Percentiles rank a stretch among this genome's conserved stretches.
These are phyloP conservation scores for Quercus aquifolioides DNA, from an alignment of 306 rosid genomes.

Conservation along the genomic window DNA sequence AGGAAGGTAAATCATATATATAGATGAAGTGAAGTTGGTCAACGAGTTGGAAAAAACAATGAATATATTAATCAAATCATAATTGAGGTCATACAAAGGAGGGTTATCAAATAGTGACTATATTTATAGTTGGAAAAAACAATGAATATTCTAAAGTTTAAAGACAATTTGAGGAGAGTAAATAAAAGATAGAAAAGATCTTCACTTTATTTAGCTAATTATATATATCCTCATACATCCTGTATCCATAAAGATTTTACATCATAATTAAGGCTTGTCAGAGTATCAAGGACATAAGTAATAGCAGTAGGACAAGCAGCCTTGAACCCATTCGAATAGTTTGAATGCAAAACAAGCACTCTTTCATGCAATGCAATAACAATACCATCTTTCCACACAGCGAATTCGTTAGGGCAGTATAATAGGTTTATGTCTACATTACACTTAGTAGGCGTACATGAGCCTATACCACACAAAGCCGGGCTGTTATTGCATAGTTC, in stretches of 20 bases:
- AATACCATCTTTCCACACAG: conserved; percentile 20
- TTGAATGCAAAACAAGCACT: conserved; percentile 54
- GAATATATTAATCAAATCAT: no score
- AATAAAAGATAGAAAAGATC: no score
- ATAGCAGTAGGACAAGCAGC: conserved; percentile 54
- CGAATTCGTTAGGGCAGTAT: conserved; percentile 42
- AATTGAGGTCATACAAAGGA: no score
- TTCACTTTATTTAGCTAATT: no score
- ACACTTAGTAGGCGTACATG: conserved; percentile 26
- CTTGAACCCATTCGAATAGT: conserved; percentile 52
- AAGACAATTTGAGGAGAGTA: no score
- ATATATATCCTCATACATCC: background rate
- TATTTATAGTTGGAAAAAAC: no score
- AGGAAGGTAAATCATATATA: no score
- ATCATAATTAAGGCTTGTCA: conserved; percentile 52
- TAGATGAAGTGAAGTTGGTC: no score
- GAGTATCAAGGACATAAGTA: conserved; percentile 64
- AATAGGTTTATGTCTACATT: conserved; percentile 24
- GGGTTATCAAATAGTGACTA: no score
- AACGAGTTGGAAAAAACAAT: no score
- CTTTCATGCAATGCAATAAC: conserved; percentile 45
- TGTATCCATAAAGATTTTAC: background rate
- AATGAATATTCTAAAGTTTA: no score
- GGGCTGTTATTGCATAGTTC: background rate
- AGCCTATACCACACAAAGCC: conserved; percentile 20